A percentile compares a stretch with the other conserved stretches of the same genome.
Evolutionary conservation across 768 basidiomycete species (phyloP).

Genomic region (Termitomyces sp.): DNA sequence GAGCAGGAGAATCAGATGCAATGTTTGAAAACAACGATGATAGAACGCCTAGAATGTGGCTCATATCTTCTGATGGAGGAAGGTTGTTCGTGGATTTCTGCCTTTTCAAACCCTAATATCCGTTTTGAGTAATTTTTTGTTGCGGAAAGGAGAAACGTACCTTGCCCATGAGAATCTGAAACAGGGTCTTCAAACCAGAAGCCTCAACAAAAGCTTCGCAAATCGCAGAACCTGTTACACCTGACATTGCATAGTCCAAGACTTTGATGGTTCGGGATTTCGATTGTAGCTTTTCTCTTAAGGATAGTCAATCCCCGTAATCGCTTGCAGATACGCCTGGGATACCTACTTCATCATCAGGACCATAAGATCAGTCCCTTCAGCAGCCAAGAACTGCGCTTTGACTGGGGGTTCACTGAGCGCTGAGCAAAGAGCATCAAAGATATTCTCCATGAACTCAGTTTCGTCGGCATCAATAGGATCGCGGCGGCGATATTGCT

Average conservation of each 20-base stretch:
- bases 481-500: slow-evolving; percentile 88
- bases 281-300: slow-evolving; percentile 78
- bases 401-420: slow-evolving; percentile 79
- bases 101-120: slow-evolving; percentile 51
- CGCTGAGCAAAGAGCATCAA: slow-evolving; percentile 84
- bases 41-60: slow-evolving; percentile 84
- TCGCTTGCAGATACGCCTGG: slow-evolving; percentile 3
- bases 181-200: slow-evolving; percentile 83
- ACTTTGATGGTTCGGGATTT: slow-evolving; percentile 85
- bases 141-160: slow-evolving; percentile 27
- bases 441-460: slow-evolving; percentile 98
- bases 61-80: slow-evolving; percentile 72
- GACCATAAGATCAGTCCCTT: slow-evolving; percentile 97
- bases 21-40: slow-evolving; percentile 87
- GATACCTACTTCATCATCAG: slow-evolving; percentile 86
- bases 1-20: slow-evolving; percentile 73
- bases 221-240: slow-evolving; percentile 55
- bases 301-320: neutral
- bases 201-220: slow-evolving; percentile 88
- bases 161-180: slow-evolving; percentile 93
- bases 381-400: slow-evolving; percentile 75
- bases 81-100: slow-evolving; percentile 41
- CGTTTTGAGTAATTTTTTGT: slow-evolving; percentile 5
- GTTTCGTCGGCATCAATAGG: slow-evolving; percentile 85
- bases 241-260: slow-evolving; percentile 87